Evolutionary conservation across 768 basidiomycete genomes (phyloP), one percentile per base, ranked within the genome.

Genomic region (Hygrophorus pudorinus): DNA sequence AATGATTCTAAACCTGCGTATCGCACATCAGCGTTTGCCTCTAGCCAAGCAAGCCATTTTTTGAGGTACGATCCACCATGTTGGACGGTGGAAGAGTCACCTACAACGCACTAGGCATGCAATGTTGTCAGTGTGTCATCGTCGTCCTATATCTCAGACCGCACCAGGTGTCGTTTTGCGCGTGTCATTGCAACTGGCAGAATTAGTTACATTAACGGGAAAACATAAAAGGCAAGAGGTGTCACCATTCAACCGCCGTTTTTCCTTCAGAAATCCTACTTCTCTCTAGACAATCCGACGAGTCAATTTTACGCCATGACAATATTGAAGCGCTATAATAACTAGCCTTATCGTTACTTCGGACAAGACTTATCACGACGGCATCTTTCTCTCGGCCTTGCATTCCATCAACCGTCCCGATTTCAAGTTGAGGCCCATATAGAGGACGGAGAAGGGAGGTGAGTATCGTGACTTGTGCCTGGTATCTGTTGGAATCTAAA

Each of bases 361-460:
- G 72, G 1, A 98, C 96, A 3, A 99, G 75, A 51, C 79, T 88
- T 42, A 99, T 86, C 17, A 98, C 77, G 31, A 98, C 78, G 0
- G 91, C 91, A 43, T 98, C 90, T 52, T 90, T 90, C 60, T 99
- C 94, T 39, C 96, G 77, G 0, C 94, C 94, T 66, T 99, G 96
- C 81, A 97, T 87, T 0, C 92, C 91, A 56, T 98, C 96, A 1
- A 98, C 92, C 0, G 85, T 89, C 1, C 93, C 96, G 35, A 96
- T 89, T 52, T 97, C 92, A 1, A 98, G 72, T 18, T 66, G 65
- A 0, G 68, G 59, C 0, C 84, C 85, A 53, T 85, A 72, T n/a
- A 65, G 58, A 0, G 83, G 79, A 17, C 84, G 78, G 14, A 99
- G 65, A 34, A 90, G 65, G 0, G 83, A 79, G 0, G 87, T 76